Conservation (phyloP, 441 rosid genomes). For the Capsella rubella region DNA sequence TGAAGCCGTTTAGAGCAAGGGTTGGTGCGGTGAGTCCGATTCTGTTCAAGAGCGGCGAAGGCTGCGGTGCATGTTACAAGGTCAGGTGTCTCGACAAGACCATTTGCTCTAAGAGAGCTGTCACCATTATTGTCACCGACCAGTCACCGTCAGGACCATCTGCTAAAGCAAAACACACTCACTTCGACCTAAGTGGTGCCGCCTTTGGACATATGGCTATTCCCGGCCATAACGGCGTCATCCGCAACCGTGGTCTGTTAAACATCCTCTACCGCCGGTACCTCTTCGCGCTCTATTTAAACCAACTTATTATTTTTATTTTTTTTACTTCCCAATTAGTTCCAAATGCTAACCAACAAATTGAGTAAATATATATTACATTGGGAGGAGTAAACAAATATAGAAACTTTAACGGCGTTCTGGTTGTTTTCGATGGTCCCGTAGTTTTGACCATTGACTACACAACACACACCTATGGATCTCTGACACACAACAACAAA, state of each 20-base stretch:
- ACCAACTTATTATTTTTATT: slow-evolving; percentile 1
- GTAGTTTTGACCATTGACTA: slow-evolving; percentile 68
- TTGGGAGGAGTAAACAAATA: slow-evolving; percentile 31
- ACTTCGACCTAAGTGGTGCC: slow-evolving; percentile 95
- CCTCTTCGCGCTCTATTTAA: slow-evolving; percentile 48
- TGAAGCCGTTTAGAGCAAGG: slow-evolving; percentile 84
- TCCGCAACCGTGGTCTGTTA: slow-evolving; percentile 83
- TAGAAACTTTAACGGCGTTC: slow-evolving; percentile 26
- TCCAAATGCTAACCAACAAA: slow-evolving; percentile 31
- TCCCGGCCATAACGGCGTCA: slow-evolving; percentile 60
- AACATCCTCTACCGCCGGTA: slow-evolving; percentile 74
- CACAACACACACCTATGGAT: slow-evolving; percentile 12
- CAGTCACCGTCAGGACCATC: slow-evolving; percentile 78
- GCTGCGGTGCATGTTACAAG: slow-evolving; percentile 94
- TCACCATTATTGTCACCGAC: slow-evolving; percentile 86
- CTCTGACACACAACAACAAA: slow-evolving; percentile 32
- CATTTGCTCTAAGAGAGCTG: slow-evolving; percentile 81
- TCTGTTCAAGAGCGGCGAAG: slow-evolving; percentile 84
- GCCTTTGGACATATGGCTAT: slow-evolving; percentile 93
- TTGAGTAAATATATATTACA: slow-evolving; percentile 44
- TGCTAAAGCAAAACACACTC: slow-evolving; percentile 67
- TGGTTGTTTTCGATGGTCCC: slow-evolving; percentile 45
- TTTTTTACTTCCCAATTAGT: not conserved
- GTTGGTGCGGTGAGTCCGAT: slow-evolving; percentile 91
- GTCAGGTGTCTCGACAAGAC: slow-evolving; percentile 76